Percentiles rank a stretch among this genome's conserved stretches.
phyloP scores from a whole-genome alignment of 441 rosid genomes.

The Mallotus japonicus region DNA sequence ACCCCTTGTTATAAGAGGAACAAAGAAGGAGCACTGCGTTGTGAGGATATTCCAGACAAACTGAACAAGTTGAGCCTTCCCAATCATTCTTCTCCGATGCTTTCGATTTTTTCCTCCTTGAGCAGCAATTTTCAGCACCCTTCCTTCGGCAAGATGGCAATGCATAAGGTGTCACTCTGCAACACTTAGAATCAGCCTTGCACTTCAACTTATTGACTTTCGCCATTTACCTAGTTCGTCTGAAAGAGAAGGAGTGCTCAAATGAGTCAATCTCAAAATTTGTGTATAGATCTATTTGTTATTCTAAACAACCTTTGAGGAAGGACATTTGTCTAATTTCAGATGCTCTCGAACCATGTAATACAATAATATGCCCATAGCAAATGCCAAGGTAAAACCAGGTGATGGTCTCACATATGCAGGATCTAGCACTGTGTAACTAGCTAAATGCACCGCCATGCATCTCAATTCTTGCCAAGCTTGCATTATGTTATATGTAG shows the following conservation, averaged over 20 bases:
- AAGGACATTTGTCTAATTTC: too few relatives aligned
- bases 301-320: neutral
- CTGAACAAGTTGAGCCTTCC: slow-evolving; percentile 78
- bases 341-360: neutral
- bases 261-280: slow-evolving; percentile 2
- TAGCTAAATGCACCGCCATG: neutral
- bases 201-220: slow-evolving; percentile 39
- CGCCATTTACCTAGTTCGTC: slow-evolving; percentile 47
- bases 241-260: slow-evolving; percentile 16
- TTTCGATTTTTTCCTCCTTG: slow-evolving; percentile 34
- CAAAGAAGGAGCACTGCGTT: slow-evolving; percentile 94
- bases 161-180: slow-evolving; percentile 23
- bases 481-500: neutral
- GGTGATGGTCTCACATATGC: neutral
- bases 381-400: neutral
- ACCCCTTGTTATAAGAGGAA: slow-evolving; percentile 91
- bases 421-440: neutral
- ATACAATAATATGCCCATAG: too few relatives aligned
- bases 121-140: slow-evolving; percentile 24
- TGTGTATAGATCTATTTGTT: neutral
- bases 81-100: slow-evolving; percentile 61
- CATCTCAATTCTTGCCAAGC: neutral
- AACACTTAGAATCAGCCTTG: slow-evolving; percentile 30
- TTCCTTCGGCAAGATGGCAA: slow-evolving; percentile 35
- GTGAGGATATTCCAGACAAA: slow-evolving; percentile 96